These are phyloP conservation scores for Scedosporium minutisporum DNA, from an alignment of 2,329 filamentous ascomycete genomes.

Conservation along the genomic window DNA sequence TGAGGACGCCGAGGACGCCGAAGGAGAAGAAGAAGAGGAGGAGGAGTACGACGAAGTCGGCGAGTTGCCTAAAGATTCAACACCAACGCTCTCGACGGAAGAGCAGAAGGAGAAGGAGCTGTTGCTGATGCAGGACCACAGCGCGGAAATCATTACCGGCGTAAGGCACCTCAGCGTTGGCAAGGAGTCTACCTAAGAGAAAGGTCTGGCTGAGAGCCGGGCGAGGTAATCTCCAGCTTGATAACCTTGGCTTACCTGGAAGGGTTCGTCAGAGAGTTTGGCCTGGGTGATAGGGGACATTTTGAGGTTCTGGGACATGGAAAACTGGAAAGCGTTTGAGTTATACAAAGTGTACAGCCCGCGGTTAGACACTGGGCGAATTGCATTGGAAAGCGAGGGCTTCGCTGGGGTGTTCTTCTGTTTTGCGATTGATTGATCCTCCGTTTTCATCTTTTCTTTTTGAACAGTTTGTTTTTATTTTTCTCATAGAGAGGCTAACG, in stretches of 20 bases:
- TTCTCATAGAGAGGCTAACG: neutral
- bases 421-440: neutral
- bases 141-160: conserved; percentile 11
- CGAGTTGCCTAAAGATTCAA: conserved; percentile 6
- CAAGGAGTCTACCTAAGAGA: neutral
- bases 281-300: neutral
- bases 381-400: conserved; percentile 6
- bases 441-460: neutral
- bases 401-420: neutral
- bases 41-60: conserved; percentile 6
- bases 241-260: neutral
- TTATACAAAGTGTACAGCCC: neutral
- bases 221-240: neutral
- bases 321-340: neutral
- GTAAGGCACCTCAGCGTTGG: conserved; percentile 11
- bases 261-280: neutral
- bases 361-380: neutral
- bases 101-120: neutral
- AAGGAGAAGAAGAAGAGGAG: conserved; percentile 28
- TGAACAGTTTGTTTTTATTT: neutral
- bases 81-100: neutral
- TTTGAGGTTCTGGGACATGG: neutral
- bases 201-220: neutral
- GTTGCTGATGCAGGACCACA: conserved; percentile 7
- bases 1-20: conserved; percentile 27